Base-by-base conservation (phyloP, 495 filamentous ascomycete genomes). In the Mytilinidion resinicola region DNA sequence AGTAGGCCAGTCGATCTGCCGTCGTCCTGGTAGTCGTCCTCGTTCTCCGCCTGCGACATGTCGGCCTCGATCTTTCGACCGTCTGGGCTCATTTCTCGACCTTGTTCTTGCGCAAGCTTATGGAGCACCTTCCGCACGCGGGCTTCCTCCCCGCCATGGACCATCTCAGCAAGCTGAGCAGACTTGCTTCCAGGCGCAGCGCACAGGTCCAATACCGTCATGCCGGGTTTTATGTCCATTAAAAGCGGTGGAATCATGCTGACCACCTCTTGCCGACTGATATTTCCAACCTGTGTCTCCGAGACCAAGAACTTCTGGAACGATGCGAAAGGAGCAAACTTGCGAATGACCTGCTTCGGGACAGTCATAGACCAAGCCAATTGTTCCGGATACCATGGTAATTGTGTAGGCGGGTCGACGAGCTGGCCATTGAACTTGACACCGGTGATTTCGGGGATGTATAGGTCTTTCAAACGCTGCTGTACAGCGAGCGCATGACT, bases 241-340 rank as follows among this genome's bases (percentile, higher is more conserved):
- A 97, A 76, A 51, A 97, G 82, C 20, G 95, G 95, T 21, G 93
- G 93, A 61, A 98, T 96, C 93, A 98, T 98, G 78, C 89, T 95
- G 59, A 98, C 93, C 19, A 92, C 83, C 75, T 98, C 93, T 73
- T 98, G 93, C 64, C 93, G 82, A 71, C 86, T 95, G 69, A 98
- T 97, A 68, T 97, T 98, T 67, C 93, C 93, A 51, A 96, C 89
- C 46, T 87, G 90, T 10, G 93, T 96, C 77, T 98, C 93, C 25
- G 91, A 91, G 20, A 98, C 93, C n/a, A 98, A 76, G 77, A 95
- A 98, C 69, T 93, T 95, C 72, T 98, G 93, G 72, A 98, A 97
- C 14, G 86, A 86, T 46, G 89, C 83, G 70, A 98, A 98, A 1
- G 95, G 95, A 6, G 87, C 81, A 70, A 93, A 95, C 59, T 88